Base-by-base conservation (phyloP, 768 basidiomycete species). In the Boletellus ananiceps region DNA sequence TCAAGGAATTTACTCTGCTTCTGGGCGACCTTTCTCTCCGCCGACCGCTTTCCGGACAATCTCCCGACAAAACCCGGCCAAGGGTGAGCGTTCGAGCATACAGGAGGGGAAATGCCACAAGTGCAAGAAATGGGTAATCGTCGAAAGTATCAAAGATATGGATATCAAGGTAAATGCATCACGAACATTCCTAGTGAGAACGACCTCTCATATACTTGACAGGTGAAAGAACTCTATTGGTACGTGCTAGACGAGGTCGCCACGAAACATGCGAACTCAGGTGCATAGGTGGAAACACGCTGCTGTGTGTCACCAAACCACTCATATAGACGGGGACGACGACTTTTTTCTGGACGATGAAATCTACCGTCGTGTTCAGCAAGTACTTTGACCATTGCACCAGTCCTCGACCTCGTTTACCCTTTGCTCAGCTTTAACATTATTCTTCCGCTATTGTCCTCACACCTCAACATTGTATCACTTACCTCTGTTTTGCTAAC, bases 181-280 rank as follows among this genome's bases (percentile, higher is more conserved):
- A 5, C 7, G 23, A 6, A n/a, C 14, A 1, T 47, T 45, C 35
- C 15, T 6, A 12, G 3, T 33, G 15, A 25, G 29, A 29, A 31
- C 25, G 14, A 13, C 8, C 8, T 34, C 32, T 33, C 32, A 25
- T 46, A 43, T 40, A n/a, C 45, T 27, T 19, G 13, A 4, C 31
- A 86, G 84, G 82, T 87, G 29, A 81, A 79, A 56, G 87, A 89
- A 57, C 73, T 90, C 6, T 82, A 82, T 59, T 90, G 88, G 87
- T 88, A 59, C 44, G 79, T 71, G n/a, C 9, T n/a, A 18, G 16
- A 40, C 39, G 23, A 32, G 37, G 47, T 47, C 40, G 35, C 16
- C 21, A 44, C 23, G 15, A 12, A 37, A 19, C 25, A 18, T 9
- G 31, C 32, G 13, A 45, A 46, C 58, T 60, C 46, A 57, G 40